phyloP scores from a whole-genome alignment of 805 yeast genomes.

The Tetrapisispora namnaoensis region DNA sequence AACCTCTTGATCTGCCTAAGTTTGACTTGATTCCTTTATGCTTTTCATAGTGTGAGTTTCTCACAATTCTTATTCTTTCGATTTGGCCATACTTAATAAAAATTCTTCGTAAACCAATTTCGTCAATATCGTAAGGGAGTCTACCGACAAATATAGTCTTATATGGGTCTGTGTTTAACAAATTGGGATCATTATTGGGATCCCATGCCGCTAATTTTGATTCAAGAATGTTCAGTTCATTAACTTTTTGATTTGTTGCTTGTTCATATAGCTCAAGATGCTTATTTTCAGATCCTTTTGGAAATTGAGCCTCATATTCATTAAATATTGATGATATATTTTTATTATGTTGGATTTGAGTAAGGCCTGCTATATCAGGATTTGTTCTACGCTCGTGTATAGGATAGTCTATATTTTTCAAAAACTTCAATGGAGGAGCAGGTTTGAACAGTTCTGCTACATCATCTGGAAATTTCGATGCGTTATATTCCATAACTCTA shows the following conservation, averaged over 20 bases:
- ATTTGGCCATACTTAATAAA: slow-evolving; percentile 63
- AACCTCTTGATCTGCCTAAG: slow-evolving; percentile 52
- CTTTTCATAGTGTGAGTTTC: slow-evolving; percentile 37
- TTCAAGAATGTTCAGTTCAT: slow-evolving; percentile 28
- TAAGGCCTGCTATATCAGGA: slow-evolving; percentile 37
- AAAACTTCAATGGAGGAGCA: slow-evolving; percentile 43
- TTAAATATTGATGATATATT: not conserved
- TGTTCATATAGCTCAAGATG: slow-evolving; percentile 25
- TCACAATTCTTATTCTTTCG: slow-evolving; percentile 49
- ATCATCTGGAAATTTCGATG: slow-evolving; percentile 32
- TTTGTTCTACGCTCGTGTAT: slow-evolving; percentile 39
- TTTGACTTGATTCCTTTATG: not conserved
- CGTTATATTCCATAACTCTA: slow-evolving; percentile 1
- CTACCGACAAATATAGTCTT: slow-evolving; percentile 72
- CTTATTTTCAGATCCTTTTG: slow-evolving; percentile 17
- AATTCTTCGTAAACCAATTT: slow-evolving; percentile 53
- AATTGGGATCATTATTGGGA: slow-evolving; percentile 47
- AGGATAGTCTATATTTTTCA: slow-evolving; percentile 41
- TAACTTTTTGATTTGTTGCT: slow-evolving; percentile 8
- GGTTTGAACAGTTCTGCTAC: slow-evolving; percentile 38
- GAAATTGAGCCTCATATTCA: slow-evolving; percentile 22
- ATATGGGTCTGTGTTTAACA: slow-evolving; percentile 58
- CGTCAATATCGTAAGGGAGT: slow-evolving; percentile 53
- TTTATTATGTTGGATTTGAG: slow-evolving; percentile 16
- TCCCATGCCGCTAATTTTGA: slow-evolving; percentile 37